Evolutionary conservation across 2,329 filamentous ascomycete species (phyloP), one percentile per base, ranked within the genome.

Genomic region (Apiospora sp.): DNA sequence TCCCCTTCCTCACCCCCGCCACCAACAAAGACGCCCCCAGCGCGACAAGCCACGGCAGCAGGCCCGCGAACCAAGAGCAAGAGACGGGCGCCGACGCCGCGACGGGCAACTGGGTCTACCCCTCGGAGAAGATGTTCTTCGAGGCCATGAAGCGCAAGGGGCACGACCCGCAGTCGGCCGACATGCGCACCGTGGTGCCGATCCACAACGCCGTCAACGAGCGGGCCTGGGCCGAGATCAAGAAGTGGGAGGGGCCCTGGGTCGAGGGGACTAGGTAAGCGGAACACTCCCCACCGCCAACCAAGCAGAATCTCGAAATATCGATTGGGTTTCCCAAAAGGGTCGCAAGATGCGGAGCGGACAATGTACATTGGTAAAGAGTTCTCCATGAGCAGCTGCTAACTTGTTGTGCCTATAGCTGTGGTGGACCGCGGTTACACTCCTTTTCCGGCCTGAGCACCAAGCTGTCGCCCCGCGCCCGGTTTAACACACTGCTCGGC

Each of bases 141-240:
- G 94, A 97, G 68, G 96, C 96, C 64, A 96, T 99, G 91, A 91
- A 93, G 86, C 92, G 96, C 80, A 99, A 99, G 83, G 93, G 92
- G 61, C 92, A 95, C 85, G 90, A 91, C 74, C 92, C 89, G 43
- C 85, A 87, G 19, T 90, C 89, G 0, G 86, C 88, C 7, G 95
- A 98, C 83, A 98, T 98, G 92, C 92, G 90, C 79, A 93, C 93
- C 46, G 95, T 98, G 46, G 95, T 98, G 71, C 96, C 95, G 3
- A 98, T 98, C 78, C 96, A 99, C 85, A 99, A 99, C 81, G 96
- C 96, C 64, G 96, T 99, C 75, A 99, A 99, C 83, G 96, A 99
- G 88, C 88, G 94, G 58, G 96, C 96, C 0, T 99, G 96, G 96
- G 87, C 90, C 75, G 93, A 98, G 84, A 98, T 99, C 76, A 90